Conservation (phyloP, 2,329 filamentous ascomycete species). For the Dendrostoma leiphaemia region DNA sequence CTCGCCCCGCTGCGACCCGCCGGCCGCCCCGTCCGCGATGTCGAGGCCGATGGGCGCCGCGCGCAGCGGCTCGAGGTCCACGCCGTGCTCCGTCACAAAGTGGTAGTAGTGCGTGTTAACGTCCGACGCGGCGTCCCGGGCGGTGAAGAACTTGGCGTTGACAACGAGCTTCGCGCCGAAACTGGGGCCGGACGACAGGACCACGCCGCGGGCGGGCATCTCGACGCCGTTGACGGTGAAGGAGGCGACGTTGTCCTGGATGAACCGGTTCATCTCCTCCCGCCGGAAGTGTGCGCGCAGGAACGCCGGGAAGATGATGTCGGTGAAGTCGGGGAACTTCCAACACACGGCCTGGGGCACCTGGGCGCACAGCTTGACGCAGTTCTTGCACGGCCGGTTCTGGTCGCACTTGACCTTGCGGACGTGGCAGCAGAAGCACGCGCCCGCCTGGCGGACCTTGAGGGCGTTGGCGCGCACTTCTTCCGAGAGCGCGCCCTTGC, state of each 20-base stretch:
- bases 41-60: conserved; percentile 53
- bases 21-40: conserved; percentile 26
- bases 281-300: conserved; percentile 50
- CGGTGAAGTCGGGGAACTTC: conserved; percentile 56
- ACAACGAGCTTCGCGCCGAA: conserved; percentile 47
- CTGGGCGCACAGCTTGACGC: conserved; percentile 47
- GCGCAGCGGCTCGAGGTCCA: conserved; percentile 39
- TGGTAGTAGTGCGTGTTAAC: conserved; percentile 52
- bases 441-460: conserved; percentile 51
- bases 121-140: conserved; percentile 39
- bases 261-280: conserved; percentile 47
- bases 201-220: conserved; percentile 40
- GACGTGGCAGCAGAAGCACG: conserved; percentile 59
- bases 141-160: conserved; percentile 50
- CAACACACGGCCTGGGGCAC: conserved; percentile 57
- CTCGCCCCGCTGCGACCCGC: conserved; percentile 40
- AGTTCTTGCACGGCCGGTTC: conserved; percentile 55
- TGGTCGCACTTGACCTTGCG: conserved; percentile 59
- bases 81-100: conserved; percentile 30
- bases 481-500: conserved; percentile 54
- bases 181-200: conserved; percentile 45
- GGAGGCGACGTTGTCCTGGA: conserved; percentile 46
- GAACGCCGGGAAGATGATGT: conserved; percentile 50
- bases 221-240: conserved; percentile 42
- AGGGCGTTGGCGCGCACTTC: conserved; percentile 55